A percentile compares a stretch with the other conserved stretches of the same genome.
Conservation (phyloP, 164 flowering plant species). For the Paratinospora sagittata region DNA sequence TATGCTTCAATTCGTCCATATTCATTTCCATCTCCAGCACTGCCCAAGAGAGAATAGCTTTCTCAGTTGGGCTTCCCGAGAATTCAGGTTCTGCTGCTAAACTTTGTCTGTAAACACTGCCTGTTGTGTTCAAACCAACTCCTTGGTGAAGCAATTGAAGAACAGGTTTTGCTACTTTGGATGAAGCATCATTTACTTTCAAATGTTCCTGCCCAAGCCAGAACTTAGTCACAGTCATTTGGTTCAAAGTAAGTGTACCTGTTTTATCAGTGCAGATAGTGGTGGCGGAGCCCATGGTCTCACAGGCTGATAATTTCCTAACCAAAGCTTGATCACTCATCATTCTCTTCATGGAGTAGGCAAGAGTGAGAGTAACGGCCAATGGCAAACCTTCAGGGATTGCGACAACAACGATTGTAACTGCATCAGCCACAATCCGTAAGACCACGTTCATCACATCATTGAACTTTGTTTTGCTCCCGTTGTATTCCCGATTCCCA, state of each 20-base stretch:
- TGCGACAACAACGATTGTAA: conserved; percentile 39
- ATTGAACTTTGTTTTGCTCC: conserved; percentile 29
- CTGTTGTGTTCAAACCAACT: conserved; percentile 52
- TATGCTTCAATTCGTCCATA: conserved; percentile 19
- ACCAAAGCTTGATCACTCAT: conserved; percentile 37
- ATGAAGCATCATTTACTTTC: conserved; percentile 6
- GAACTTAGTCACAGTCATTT: conserved; percentile 55
- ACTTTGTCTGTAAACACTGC: conserved; percentile 28
- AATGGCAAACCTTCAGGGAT: conserved; percentile 39
- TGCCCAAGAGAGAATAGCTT: conserved; percentile 62
- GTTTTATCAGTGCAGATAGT: conserved; percentile 40
- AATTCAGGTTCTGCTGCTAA: conserved; percentile 30
- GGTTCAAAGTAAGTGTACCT: conserved; percentile 48
- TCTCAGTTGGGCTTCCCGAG: conserved; percentile 66
- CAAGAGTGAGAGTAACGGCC: conserved; percentile 35
- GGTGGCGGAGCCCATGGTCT: conserved; percentile 37
- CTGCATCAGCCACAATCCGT: conserved; percentile 31
- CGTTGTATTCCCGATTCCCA: conserved; percentile 37
- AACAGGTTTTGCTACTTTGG: conserved; percentile 16
- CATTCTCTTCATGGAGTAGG: conserved; percentile 43
- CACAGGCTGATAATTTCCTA: conserved; percentile 31
- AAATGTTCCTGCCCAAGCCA: conserved; percentile 35
- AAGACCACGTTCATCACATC: conserved; percentile 29
- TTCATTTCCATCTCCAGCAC: conserved; percentile 32
- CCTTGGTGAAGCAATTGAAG: conserved; percentile 37